A percentile compares a stretch with the other conserved stretches of the same genome.
Conservation (phyloP, 2,329 filamentous ascomycete genomes). For the Stagonosporopsis chrysanthemi region DNA sequence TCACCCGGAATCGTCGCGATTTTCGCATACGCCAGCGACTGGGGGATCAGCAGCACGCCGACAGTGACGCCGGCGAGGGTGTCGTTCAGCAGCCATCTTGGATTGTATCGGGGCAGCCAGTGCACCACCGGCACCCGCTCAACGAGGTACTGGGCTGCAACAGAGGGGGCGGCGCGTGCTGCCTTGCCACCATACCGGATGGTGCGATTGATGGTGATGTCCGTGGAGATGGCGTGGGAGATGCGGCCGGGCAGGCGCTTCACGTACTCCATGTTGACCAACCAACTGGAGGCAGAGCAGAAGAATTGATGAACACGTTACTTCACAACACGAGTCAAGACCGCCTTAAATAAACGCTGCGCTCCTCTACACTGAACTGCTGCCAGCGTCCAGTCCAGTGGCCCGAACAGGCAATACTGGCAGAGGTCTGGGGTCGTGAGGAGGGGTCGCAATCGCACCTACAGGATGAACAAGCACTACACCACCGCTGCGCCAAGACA, state of each 20-base stretch:
- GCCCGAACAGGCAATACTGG: slow-evolving; percentile 6
- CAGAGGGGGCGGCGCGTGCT: slow-evolving; percentile 57
- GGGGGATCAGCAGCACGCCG: slow-evolving; percentile 83
- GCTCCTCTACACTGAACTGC: too few relatives aligned
- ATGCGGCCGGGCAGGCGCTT: slow-evolving; percentile 24
- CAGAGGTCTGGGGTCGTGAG: slow-evolving; percentile 6
- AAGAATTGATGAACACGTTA: not conserved
- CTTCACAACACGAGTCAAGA: not conserved
- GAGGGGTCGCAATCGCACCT: slow-evolving; percentile 22
- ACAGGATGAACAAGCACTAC: slow-evolving; percentile 25
- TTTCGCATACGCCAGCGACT: slow-evolving; percentile 97
- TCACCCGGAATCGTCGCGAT: slow-evolving; percentile 85
- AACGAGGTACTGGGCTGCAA: slow-evolving; percentile 62
- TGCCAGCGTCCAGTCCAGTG: slow-evolving; percentile 1
- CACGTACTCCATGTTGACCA: slow-evolving; percentile 33
- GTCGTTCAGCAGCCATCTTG: slow-evolving; percentile 68
- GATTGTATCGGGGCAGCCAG: slow-evolving; percentile 69
- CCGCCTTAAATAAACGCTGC: not conserved
- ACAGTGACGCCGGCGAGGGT: slow-evolving; percentile 71
- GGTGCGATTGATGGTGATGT: slow-evolving; percentile 40
- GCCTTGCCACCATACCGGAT: slow-evolving; percentile 43
- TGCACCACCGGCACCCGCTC: slow-evolving; percentile 69
- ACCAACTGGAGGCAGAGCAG: slow-evolving; percentile 1
- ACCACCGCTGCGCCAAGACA: slow-evolving; percentile 18
- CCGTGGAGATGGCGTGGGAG: slow-evolving; percentile 31